Evolutionary conservation across 2,329 filamentous ascomycete genomes (phyloP), one percentile per base, ranked within the genome.

Genomic region (Chaetomium olivaceum): DNA sequence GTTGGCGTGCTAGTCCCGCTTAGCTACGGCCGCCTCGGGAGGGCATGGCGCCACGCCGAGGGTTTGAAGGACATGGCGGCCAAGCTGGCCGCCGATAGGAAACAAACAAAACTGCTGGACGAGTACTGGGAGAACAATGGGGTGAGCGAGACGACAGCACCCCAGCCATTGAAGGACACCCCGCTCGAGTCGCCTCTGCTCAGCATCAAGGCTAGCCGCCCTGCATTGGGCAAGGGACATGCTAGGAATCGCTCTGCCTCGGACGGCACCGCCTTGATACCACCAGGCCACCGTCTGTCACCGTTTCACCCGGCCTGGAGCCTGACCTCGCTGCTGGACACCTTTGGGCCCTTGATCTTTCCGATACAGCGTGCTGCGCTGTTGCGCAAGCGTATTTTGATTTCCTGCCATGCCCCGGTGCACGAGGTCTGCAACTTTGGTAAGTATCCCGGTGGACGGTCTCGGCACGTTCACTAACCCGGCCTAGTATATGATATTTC

Each of bases 331-430:
- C 87, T 97, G 68, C 79, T 98, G 55, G 89, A 95, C 71, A 87
- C 85, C 9, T 96, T 98, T 75, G 95, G 95, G 0, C 95, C 95
- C 1, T 82, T 99, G 63, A 87, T 98, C 59, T 99, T 97, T 74
- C 92, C 95, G 12, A 85, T 99, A 68, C 91, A 97, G 72, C 88
- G 95, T 72, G 92, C 93, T 54, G 92, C 93, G 8, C 80, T 99
- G 58, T 79, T 97, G 68, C 87, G 94, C 64, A 94, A 95, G 79
- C 87, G 95, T 64, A 94, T 99, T 63, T 79, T 99, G 60, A 89
- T 99, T 67, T 89, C 95, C 29, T 90, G 91, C 21, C 88, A 93
- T 76, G 89, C 93, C 12, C 95, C 95, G 0, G 92, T 99, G 25
- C 89, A 93, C 75, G 82, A 88, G 72, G 86, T 88, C 62, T 98